Evolutionary conservation across 495 filamentous ascomycete genomes (phyloP).

Genomic region (Terfezia boudieri): DNA sequence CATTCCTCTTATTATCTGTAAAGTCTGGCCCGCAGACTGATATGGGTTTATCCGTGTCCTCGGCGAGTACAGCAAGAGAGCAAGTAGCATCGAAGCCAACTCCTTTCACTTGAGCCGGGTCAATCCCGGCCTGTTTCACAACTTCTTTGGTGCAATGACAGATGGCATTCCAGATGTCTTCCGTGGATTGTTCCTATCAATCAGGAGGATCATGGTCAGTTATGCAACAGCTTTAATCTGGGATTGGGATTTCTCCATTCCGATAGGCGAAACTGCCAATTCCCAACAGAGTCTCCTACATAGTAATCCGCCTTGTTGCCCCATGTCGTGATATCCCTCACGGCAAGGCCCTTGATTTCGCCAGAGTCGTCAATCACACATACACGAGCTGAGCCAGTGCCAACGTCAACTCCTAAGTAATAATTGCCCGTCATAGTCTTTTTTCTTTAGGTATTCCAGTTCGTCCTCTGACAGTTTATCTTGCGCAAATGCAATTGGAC

Average conservation of each 20-base stretch:
- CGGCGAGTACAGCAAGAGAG: conserved; percentile 71
- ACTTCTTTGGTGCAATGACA: conserved; percentile 59
- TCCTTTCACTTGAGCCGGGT: conserved; percentile 48
- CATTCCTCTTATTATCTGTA: conserved; percentile 20
- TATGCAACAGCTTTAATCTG: not conserved
- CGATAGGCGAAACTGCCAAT: no score
- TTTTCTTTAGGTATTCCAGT: not conserved
- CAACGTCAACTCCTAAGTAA: conserved; percentile 89
- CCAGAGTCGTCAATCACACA: conserved; percentile 82
- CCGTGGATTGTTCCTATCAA: conserved; percentile 86
- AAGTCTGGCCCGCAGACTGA: conserved; percentile 76
- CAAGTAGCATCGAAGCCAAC: conserved; percentile 96
- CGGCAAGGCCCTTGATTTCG: conserved; percentile 77
- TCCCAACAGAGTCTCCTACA: conserved; percentile 32
- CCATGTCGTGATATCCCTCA: conserved; percentile 83
- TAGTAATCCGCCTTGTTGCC: conserved; percentile 81
- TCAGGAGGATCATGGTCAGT: not conserved
- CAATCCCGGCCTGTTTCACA: conserved; percentile 54
- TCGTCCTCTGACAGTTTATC: not conserved
- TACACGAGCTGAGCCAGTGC: conserved; percentile 81
- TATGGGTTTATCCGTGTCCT: conserved; percentile 73
- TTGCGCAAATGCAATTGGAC: no score
- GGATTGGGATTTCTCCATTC: not conserved
- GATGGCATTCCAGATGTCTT: conserved; percentile 85
- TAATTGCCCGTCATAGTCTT: conserved; percentile 9